Evolutionary conservation across 768 basidiomycete species (phyloP), one percentile per base, ranked within the genome.

Genomic region (Tulasnella sp.): DNA sequence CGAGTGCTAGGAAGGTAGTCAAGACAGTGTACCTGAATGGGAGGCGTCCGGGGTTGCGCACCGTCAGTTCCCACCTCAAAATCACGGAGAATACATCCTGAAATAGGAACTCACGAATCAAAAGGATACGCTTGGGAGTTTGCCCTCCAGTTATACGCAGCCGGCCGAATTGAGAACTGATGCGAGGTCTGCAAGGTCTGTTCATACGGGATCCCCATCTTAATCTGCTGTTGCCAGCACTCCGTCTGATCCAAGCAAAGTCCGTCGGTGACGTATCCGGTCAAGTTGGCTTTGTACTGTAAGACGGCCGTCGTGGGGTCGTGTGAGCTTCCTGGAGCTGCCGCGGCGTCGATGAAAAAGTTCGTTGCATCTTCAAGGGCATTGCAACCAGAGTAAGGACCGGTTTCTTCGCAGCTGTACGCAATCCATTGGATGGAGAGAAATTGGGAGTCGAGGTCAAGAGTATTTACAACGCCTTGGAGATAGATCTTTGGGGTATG

Each of bases 331-430:
- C 37, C 40, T 25, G 72, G 42, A 19, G 72, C 37, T 15, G 72
- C 72, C 1, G 34, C 52, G 15, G 58, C 5, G 42, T 73, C 52
- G 42, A 73, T 73, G 52, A 49, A 73, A n/a, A 73, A 45, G 72
- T 73, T 73, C 19, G 72, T 73, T 9, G 72, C 42, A 31, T 73
- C 72, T 52, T 36, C 19, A 3, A 73, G 49, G 14, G 72, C 42
- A 22, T 73, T 73, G 52, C 72, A 73, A 5, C 72, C 72, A 15
- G 40, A 36, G 42, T 73, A 73, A 36, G 72, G 72, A 29, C 72
- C 72, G 36, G 42, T 73, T 58, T 73, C 72, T 73, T 73, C 45
- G 42, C 72, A 73, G 45, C 72, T 73, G 72, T 73, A 58, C 9
- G 52, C 19, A 3, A 73, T 45, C 72, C 72, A 73, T 58, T 73